Base-by-base conservation (phyloP, 495 filamentous ascomycete genomes). In the Penicillium lagena region DNA sequence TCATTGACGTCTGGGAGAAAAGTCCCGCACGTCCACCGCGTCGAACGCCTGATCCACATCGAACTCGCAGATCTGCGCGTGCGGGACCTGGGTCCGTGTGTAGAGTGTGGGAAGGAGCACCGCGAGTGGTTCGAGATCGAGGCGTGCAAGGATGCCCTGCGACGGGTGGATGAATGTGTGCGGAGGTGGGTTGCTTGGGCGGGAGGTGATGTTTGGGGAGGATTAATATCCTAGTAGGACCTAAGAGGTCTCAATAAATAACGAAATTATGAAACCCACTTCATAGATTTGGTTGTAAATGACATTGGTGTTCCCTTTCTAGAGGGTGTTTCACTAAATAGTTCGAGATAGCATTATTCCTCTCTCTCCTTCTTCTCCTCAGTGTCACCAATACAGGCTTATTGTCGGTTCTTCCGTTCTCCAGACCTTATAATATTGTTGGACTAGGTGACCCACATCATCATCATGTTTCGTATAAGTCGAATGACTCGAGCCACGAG, bases 91-190 rank as follows among this genome's bases (percentile, higher is more conserved):
- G 79, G 82, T 12, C 74, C 74, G 36, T 99, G 93, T 59, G 63
- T 68, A 7, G 77, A 78, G 7, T 99, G 93, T 60, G 90, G 90
- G 9, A 88, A 82, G 62, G 83, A 87, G 52, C 94, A 99, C 65
- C 71, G 81, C 32, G 93, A 99, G 63, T 99, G 93, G 93, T 97
- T 99, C 63, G 90, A 93, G 63, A 80, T 97, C 7, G 80, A 87
- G 40, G 89, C 87, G 2, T 79, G 66, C 12, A 77, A 82, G 53
- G 71, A 83, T 9, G 86, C 83, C 0, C 67, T 97, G 9, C 77
- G 69, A 44, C 76, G 64, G 17, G 85, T 97, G 6, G 90, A 99
- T 72, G 89, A 87, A 43, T 79, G 89, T 39, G 80, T 97, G 17
- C 79, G 82, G 56, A 69, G 89, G 47, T 97, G 94, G 93, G 82